phyloP scores from a whole-genome alignment of 2,329 filamentous ascomycete species.

The Trichoderma sp. region DNA sequence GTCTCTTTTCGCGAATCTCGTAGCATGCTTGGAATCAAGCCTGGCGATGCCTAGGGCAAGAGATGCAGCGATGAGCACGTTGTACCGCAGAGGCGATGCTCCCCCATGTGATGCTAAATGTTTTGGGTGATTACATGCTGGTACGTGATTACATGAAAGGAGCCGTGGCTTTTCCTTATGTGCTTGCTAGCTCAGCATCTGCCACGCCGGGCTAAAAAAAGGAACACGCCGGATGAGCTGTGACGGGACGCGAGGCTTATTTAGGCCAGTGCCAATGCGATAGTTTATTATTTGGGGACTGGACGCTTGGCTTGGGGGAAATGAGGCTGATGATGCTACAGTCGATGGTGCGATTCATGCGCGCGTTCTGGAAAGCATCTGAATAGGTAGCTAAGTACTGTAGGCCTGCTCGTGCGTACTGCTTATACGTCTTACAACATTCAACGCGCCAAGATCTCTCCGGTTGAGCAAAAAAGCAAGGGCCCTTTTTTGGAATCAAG shows the following conservation, averaged over 20 bases:
- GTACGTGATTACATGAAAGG: background rate
- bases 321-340: background rate
- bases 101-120: background rate
- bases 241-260: slow-evolving; percentile 7
- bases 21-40: background rate
- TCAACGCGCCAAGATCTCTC: background rate
- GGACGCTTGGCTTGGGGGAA: background rate
- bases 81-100: background rate
- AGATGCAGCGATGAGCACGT: background rate
- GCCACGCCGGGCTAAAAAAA: slow-evolving; percentile 12
- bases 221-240: background rate
- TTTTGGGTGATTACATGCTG: background rate
- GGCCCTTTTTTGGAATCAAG: background rate
- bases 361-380: background rate
- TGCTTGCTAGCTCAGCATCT: background rate
- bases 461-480: background rate
- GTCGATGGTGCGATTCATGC: slow-evolving; percentile 8
- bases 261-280: background rate
- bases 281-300: background rate
- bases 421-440: too few species aligned
- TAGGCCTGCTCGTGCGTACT: too few species aligned
- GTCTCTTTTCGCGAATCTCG: background rate
- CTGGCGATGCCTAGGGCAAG: background rate
- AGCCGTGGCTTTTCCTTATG: background rate
- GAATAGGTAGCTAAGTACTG: too few species aligned